Conservation (phyloP, 192 early-diverging fungal genomes). For the Pecoramyces ruminantium region DNA sequence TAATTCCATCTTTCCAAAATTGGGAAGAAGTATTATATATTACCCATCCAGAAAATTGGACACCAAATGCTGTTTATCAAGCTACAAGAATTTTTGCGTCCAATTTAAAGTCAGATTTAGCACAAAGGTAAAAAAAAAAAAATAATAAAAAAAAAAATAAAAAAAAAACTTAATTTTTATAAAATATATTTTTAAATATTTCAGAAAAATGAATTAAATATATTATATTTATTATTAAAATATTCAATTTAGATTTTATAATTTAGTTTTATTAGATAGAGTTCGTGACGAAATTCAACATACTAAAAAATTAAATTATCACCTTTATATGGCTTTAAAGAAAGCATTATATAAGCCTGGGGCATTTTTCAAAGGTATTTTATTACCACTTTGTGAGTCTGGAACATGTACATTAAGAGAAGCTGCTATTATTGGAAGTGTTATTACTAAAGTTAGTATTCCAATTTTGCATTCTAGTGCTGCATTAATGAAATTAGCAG, state of each 20-base stretch:
- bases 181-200: too few species aligned
- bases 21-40: constrained; percentile 95
- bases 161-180: background rate
- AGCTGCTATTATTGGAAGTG: constrained; percentile 85
- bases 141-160: background rate
- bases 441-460: constrained; percentile 80
- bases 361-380: constrained; percentile 92
- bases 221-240: too few species aligned
- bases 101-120: constrained; percentile 85
- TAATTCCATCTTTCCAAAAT: constrained; percentile 82
- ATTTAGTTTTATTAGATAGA: constrained; percentile 71
- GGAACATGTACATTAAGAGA: constrained; percentile 84
- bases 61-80: constrained; percentile 89
- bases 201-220: too few species aligned
- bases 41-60: constrained; percentile 82
- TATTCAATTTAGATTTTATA: constrained; percentile 82
- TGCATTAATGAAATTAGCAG: constrained; percentile 76
- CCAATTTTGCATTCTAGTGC: constrained; percentile 92
- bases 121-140: constrained; percentile 41
- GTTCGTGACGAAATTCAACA: constrained; percentile 91
- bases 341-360: constrained; percentile 93
- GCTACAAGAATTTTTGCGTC: constrained; percentile 93
- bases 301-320: constrained; percentile 94
- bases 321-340: constrained; percentile 89
- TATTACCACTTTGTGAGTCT: constrained; percentile 84